These are phyloP conservation scores for Berkeleyomyces rouxiae DNA, from an alignment of 2,329 filamentous ascomycete genomes.

Conservation along the genomic window DNA sequence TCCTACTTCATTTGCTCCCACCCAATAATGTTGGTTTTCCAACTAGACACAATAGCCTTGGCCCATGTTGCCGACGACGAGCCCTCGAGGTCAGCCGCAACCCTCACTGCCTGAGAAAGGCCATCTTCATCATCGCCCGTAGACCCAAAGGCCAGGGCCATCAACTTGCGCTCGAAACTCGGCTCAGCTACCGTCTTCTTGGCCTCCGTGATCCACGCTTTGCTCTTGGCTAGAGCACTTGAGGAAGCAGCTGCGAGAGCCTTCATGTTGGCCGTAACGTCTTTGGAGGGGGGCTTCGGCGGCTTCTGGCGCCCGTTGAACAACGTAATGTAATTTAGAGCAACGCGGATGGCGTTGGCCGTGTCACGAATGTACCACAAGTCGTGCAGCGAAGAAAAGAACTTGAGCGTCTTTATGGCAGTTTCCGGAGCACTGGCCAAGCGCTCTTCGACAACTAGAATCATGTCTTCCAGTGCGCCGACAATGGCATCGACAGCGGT, in stretches of 20 bases:
- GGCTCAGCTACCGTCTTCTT: conserved; percentile 19
- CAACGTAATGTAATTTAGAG: conserved; percentile 21
- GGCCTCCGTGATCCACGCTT: conserved; percentile 18
- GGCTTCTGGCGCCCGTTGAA: conserved; percentile 26
- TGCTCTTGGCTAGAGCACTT: conserved; percentile 21
- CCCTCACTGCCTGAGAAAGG: conserved; percentile 61
- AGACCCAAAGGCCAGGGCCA: conserved; percentile 26
- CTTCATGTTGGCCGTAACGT: conserved; percentile 22
- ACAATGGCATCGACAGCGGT: conserved; percentile 6
- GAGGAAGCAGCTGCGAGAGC: conserved; percentile 20
- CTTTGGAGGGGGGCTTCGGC: conserved; percentile 24
- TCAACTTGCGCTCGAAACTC: conserved; percentile 18
- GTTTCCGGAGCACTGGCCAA: conserved; percentile 1
- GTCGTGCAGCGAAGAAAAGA: conserved; percentile 21
- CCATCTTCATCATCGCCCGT: conserved; percentile 60
- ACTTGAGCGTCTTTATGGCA: conserved; percentile 1
- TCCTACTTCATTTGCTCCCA: conserved; percentile 18
- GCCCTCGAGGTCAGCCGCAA: conserved; percentile 57
- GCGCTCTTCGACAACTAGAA: conserved; percentile 6
- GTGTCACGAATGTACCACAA: conserved; percentile 25
- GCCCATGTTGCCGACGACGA: conserved; percentile 44
- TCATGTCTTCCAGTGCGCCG: conserved; percentile 6
- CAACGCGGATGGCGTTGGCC: conserved; percentile 20
- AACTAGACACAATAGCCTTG: conserved; percentile 16
- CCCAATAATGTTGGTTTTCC: conserved; percentile 17